Base-by-base conservation (phyloP, 768 basidiomycete genomes). In the Mycena vulgaris region DNA sequence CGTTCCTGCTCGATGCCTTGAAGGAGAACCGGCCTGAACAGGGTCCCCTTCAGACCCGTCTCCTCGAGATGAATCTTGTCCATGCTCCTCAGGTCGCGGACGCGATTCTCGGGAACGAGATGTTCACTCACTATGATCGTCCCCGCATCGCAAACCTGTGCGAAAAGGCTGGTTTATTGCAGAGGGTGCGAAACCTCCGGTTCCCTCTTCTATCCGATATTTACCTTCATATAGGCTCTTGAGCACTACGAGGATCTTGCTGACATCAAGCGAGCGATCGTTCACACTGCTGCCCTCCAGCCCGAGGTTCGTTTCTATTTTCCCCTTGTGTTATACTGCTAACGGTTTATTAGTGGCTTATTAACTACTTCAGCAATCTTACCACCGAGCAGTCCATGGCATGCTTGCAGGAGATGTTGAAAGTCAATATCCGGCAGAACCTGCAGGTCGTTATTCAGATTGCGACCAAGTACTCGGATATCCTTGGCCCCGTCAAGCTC, bases 1-100 rank as follows among this genome's bases (percentile, higher is more conserved):
- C 96, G 1, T 99, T 99, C 92, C 85, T 99, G 55, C 84, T 99
- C 67, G 98, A 99, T 78, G 98, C 97, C 25, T 87, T 99, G 75
- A 99, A 99, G 85, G 98, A 99, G 64, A 99, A 99, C 86, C 94
- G 94, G 79, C 95, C 97, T 0, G 98, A 99, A 80, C 97, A 99
- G 78, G 97, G 91, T 0, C 96, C 93, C 73, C 85, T 99, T 17
- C 98, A 99, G 82, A 99, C 98, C 0, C 93, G 97, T 68, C 89
- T 99, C 17, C 86, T 99, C 53, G 98, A 99, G 82, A 98, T 99
- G 93, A 99, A 99, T 83, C 87, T 99, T 52, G 83, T 99, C 61
- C 93, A 98, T 79, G 98, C 98, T 5, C 98, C 98, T 71, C 98
- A 99, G 80, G 98, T 99, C 61, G 98, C 98, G 0, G 98, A 99